Percentiles rank a stretch among this genome's conserved stretches.
These are phyloP conservation scores for Citrus inodora DNA, from an alignment of 345 rosid genomes.

Conservation along the genomic window DNA sequence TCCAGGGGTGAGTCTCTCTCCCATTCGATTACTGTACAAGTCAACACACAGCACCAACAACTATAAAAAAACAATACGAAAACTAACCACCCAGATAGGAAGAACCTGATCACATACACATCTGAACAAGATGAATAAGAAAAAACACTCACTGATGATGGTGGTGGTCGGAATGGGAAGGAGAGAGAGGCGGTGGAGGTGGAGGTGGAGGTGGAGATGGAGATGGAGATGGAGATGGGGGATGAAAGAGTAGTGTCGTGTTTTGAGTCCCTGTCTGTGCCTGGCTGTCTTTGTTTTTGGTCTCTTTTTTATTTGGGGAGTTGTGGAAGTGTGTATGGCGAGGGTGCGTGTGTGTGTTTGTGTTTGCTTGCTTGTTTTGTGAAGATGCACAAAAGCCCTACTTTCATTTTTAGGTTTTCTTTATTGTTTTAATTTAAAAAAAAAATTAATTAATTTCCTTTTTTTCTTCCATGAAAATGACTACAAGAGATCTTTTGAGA, in stretches of 20 bases:
- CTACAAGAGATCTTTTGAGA: no score
- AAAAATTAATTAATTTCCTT: no score
- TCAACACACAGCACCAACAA: slow-evolving; percentile 13
- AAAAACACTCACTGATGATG: slow-evolving; percentile 3
- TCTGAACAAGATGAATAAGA: background rate
- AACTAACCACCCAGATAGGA: background rate
- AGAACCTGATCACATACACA: background rate
- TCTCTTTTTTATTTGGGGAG: background rate
- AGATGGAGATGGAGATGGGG: no score
- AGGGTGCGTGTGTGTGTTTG: no score
- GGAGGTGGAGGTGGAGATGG: background rate
- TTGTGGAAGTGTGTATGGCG: background rate
- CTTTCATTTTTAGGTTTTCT: no score
- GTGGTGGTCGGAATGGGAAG: background rate
- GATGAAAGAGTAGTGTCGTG: no score
- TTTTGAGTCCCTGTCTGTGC: background rate
- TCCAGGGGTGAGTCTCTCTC: slow-evolving; percentile 79
- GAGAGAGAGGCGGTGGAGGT: background rate
- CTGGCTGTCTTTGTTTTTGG: background rate
- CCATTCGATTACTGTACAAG: slow-evolving; percentile 42
- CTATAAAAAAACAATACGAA: background rate
- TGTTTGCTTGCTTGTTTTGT: no score
- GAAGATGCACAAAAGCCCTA: no score
- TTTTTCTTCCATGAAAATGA: no score
- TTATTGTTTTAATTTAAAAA: no score